Base-by-base conservation (phyloP, 345 rosid genomes). In the Heritiera fomes region DNA sequence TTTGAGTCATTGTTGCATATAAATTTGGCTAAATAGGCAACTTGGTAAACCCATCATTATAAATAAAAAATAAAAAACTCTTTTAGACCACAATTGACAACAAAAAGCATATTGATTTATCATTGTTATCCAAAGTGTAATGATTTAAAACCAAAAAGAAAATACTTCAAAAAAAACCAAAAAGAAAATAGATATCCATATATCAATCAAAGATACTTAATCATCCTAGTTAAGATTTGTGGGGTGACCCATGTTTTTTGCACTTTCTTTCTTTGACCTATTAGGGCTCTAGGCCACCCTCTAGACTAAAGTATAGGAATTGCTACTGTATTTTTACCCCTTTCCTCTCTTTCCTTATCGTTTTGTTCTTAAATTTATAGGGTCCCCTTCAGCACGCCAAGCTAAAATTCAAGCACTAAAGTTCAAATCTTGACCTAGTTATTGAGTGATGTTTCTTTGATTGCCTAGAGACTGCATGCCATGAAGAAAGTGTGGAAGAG, bases 381-480 rank as follows among this genome's bases (percentile, higher is more conserved):
- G 75, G 75, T 43, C 38, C 64, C 78, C 55, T 58, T 75, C 2
- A 56, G 81, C 86, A 87, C 56, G 81, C 86, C 84, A 78, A 69
- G 75, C 71, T 10, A 68, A 80, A 73, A 38, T 49, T 76, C 78
- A 83, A 81, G 83, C 78, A 83, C 80, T 82, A 75, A 45, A 55
- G 66, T 76, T 76, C 61, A 55, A 68, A 77, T 50, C 64, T 47
- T 65, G 67, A 79, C 81, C 71, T 75, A 46, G 55, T 50, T n/a
- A 17, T 55, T 69, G 63, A 75, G 78, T 76, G 78, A 77, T 75
- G 82, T 28, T 79, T 77, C 67, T 80, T 80, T 82, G 83, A 82
- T 69, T 78, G 82, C 81, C 14, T 63, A 64, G 50, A 76, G 71
- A 76, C 56, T 45, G 81, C 68, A 79, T 65, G 8, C 60, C 61